Evolutionary conservation across 1,284 basidiomycete genomes (phyloP).

Genomic region (Cryptococcus neoformans): DNA sequence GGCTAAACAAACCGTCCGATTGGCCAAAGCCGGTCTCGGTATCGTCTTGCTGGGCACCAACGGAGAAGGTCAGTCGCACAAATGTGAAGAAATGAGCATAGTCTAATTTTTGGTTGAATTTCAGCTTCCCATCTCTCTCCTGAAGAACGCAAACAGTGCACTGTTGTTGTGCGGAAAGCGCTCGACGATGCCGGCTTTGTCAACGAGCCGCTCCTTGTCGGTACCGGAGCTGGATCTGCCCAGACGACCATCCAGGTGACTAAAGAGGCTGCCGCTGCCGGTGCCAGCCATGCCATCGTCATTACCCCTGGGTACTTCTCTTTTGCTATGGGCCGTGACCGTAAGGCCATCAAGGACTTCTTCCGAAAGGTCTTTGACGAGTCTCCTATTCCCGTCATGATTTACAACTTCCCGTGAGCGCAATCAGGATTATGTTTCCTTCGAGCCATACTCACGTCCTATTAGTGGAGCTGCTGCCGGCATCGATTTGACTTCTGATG

Average conservation of each 20-base stretch:
- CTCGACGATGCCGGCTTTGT: slow-evolving; percentile 70
- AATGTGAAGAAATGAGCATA: not conserved
- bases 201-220: slow-evolving; percentile 71
- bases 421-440: slow-evolving; percentile 6
- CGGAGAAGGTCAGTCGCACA: slow-evolving; percentile 46
- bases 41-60: slow-evolving; percentile 53
- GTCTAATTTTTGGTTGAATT: not conserved
- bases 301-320: slow-evolving; percentile 52
- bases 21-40: slow-evolving; percentile 51
- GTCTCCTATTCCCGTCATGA: slow-evolving; percentile 78
- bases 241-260: slow-evolving; percentile 77
- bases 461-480: slow-evolving; percentile 62
- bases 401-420: slow-evolving; percentile 81
- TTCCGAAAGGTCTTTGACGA: slow-evolving; percentile 67
- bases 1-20: slow-evolving; percentile 49
- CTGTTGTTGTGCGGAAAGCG: slow-evolving; percentile 65
- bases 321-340: slow-evolving; percentile 51
- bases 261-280: slow-evolving; percentile 71
- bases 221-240: slow-evolving; percentile 70
- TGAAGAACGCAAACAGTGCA: slow-evolving; percentile 63
- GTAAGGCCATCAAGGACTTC: slow-evolving; percentile 50
- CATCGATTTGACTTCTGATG: slow-evolving; percentile 81
- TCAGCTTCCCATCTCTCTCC: slow-evolving; percentile 61
- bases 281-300: slow-evolving; percentile 63
- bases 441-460: not conserved